Base-by-base conservation (phyloP, 139 green algal genomes). In the Chlamydomonas asymmetrica region DNA sequence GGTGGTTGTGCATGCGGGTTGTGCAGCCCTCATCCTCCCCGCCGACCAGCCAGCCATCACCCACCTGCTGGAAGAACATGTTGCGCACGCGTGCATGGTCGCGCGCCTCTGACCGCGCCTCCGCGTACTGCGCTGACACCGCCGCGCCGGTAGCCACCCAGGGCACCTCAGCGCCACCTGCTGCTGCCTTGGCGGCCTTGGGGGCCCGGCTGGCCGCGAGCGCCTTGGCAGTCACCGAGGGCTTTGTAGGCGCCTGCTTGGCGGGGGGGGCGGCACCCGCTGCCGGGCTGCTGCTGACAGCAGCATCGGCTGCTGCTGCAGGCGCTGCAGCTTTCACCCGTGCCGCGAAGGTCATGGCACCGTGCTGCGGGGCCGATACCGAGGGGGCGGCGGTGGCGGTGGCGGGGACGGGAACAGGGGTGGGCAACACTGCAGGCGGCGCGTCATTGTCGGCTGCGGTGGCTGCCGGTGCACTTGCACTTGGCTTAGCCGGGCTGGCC, bases 71-170 rank as follows among this genome's bases (percentile, higher is more conserved):
- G 63, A 96, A 96, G 78, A 62, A 95, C 1, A 52, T 29, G 73
- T 96, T 96, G 37, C 91, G 75, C 5, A 93, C 60, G 25, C 87
- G 79, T 5, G 86, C 85, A 35, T 91, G 81, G 69, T 93, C 84
- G 2, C 84, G 43, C 0, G 91, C 91, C 32, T 89, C 83, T 6
- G 52, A 50, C 20, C 91, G 52, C 6, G 73, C 78, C 6, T 80
- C 66, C 0, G 63, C 52, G 48, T 96, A 96, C 61, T 92, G 76
- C 25, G 63, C 40, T 0, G 83, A 74, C 23, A 89, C 81, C 29
- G 69, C 68, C n/a, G 60, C 77, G 0, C 91, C 91, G 3, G 91
- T 91, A 25, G 75, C 40, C 68, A 92, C 85, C 71, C 83, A 87
- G 7, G 49, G 72, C 63, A 89, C 71, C 0, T 49, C 54, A 16